Percentiles rank a stretch among this genome's conserved stretches.
Conservation (phyloP, 768 basidiomycete species). For the Mycena capillaripes region DNA sequence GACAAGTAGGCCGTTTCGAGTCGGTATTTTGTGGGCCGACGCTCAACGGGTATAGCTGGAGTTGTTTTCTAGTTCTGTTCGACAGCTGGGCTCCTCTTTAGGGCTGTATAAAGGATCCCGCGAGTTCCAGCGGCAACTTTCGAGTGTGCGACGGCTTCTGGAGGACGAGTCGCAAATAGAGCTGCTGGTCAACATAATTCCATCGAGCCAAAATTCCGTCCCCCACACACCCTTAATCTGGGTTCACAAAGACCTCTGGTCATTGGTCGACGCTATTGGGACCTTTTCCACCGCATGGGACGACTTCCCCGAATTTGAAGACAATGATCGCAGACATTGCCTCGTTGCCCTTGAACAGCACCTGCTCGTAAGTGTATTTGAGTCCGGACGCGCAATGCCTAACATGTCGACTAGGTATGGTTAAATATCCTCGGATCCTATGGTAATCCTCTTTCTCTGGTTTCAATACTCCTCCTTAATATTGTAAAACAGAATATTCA, state of each 20-base stretch:
- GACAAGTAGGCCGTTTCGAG: neutral
- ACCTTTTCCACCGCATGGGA: conserved; percentile 24
- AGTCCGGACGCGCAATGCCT: neutral
- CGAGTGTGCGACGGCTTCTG: conserved; percentile 16
- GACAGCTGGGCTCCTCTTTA: conserved; percentile 32
- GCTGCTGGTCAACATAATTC: conserved; percentile 15
- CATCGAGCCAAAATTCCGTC: neutral
- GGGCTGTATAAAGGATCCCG: conserved; percentile 30
- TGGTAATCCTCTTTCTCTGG: neutral
- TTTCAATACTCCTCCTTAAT: neutral
- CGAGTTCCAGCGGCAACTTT: conserved; percentile 23
- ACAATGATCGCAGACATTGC: conserved; percentile 24
- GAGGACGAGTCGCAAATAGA: conserved; percentile 26
- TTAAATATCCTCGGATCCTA: conserved; percentile 28
- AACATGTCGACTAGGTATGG: conserved; percentile 20
- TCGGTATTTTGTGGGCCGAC: too few species aligned
- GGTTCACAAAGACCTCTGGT: conserved; percentile 22
- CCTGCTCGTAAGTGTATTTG: conserved; percentile 17
- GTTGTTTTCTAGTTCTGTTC: conserved; percentile 25
- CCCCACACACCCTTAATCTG: too few species aligned
- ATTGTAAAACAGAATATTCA: conserved; percentile 6
- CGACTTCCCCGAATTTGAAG: conserved; percentile 26
- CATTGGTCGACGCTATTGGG: conserved; percentile 4
- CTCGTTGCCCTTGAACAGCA: conserved; percentile 25
- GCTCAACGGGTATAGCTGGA: conserved; percentile 13